Conservation (phyloP, 2,329 filamentous ascomycete genomes). For the Zymoseptoria tritici region DNA sequence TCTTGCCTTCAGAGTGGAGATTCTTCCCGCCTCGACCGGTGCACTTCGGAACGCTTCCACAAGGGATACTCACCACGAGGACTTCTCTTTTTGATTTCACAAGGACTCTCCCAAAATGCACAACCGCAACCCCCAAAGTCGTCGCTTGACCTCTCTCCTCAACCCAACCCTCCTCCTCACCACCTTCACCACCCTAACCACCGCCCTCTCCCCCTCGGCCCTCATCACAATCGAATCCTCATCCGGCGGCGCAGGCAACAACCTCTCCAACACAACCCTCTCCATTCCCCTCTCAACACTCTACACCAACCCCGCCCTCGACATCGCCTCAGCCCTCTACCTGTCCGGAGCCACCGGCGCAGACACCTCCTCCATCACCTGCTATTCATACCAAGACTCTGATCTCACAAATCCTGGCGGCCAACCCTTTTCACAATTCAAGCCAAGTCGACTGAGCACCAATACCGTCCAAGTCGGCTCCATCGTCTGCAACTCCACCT, state of each 20-base stretch:
- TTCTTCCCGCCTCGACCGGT: too few relatives aligned
- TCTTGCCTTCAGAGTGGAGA: too few relatives aligned
- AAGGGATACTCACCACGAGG: too few relatives aligned
- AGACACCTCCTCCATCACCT: slow-evolving; percentile 16
- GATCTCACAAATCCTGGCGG: slow-evolving; percentile 18
- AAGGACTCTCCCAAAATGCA: too few relatives aligned
- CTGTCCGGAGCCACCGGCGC: slow-evolving; percentile 16
- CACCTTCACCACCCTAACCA: slow-evolving; percentile 6
- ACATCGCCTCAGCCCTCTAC: slow-evolving; percentile 21
- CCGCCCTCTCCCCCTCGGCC: slow-evolving; percentile 14
- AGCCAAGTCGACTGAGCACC: slow-evolving; percentile 18
- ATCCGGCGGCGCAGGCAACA: slow-evolving; percentile 20
- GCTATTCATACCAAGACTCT: slow-evolving; percentile 16
- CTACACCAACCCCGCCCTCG: slow-evolving; percentile 19
- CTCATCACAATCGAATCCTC: slow-evolving; percentile 18
- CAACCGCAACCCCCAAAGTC: background rate
- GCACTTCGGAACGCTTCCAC: too few relatives aligned
- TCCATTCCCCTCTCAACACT: slow-evolving; percentile 16
- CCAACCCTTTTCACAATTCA: slow-evolving; percentile 16
- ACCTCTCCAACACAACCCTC: slow-evolving; percentile 22
- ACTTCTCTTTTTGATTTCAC: too few relatives aligned
- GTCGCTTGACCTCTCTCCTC: slow-evolving; percentile 4
- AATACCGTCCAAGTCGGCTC: slow-evolving; percentile 22
- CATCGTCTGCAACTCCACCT: slow-evolving; percentile 14
- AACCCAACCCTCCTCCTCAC: background rate